phyloP scores from a whole-genome alignment of 2,329 filamentous ascomycete genomes.

The Ophiostoma triangulosporum region DNA sequence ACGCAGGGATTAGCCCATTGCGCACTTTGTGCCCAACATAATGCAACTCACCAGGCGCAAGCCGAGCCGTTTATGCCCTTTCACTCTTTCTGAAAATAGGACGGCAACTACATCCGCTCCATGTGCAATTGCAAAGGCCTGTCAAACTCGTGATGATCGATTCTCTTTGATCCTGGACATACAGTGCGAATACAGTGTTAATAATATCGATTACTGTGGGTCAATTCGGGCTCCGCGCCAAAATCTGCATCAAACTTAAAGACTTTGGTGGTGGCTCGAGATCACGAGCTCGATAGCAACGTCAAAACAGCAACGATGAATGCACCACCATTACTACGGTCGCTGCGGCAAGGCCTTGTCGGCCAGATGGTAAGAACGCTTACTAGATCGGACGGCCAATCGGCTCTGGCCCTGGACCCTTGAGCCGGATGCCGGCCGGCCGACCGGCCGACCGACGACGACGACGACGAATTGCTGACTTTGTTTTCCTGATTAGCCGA shows the following conservation, averaged over 20 bases:
- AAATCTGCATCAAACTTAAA: neutral
- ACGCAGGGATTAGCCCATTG: neutral
- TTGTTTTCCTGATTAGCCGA: neutral
- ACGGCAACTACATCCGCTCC: no score
- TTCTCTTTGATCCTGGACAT: no score
- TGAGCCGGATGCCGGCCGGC: neutral
- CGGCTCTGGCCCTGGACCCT: neutral
- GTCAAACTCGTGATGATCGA: neutral
- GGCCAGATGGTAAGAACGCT: slow-evolving; percentile 18
- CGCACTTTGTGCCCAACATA: slow-evolving; percentile 1
- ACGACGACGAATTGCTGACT: neutral
- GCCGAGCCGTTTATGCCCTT: neutral
- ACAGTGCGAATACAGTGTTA: slow-evolving; percentile 3
- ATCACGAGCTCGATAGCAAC: slow-evolving; percentile 1
- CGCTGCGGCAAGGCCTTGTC: slow-evolving; percentile 20
- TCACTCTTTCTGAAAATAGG: neutral
- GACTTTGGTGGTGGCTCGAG: neutral
- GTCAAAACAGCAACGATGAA: slow-evolving; percentile 20
- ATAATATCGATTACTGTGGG: slow-evolving; percentile 18
- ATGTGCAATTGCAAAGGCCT: no score
- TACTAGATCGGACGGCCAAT: no score
- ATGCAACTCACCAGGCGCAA: neutral
- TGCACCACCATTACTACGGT: slow-evolving; percentile 24
- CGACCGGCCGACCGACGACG: neutral
- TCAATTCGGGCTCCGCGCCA: neutral